Conservation (phyloP, 2,329 filamentous ascomycete genomes). For the Penicillium sp. region DNA sequence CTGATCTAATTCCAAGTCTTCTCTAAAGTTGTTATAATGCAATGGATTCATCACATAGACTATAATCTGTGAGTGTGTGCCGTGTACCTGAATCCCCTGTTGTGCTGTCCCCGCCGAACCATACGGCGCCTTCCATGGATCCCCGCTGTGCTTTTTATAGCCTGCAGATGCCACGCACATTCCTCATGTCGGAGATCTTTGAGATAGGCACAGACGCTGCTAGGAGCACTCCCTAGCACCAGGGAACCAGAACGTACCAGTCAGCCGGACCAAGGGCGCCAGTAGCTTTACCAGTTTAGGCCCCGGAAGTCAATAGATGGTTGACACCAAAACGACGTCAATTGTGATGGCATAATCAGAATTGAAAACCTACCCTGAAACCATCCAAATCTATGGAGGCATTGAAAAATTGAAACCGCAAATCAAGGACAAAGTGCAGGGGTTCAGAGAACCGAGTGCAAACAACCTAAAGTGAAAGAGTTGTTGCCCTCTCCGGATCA, state of each 20-base stretch:
- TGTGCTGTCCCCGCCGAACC: not conserved
- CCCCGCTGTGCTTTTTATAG: conserved; percentile 4
- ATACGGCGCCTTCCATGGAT: conserved; percentile 1
- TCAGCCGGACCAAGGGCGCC: not conserved
- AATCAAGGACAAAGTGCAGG: not conserved
- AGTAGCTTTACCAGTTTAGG: too few relatives aligned
- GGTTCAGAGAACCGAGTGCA: not conserved
- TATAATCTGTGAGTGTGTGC: not conserved
- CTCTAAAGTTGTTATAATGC: too few relatives aligned
- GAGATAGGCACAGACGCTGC: not conserved
- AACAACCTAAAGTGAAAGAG: not conserved
- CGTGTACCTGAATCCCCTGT: conserved; percentile 1
- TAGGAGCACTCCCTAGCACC: not conserved
- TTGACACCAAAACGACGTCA: not conserved
- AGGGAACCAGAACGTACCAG: not conserved
- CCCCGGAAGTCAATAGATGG: not conserved
- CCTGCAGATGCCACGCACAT: not conserved
- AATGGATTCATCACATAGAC: too few relatives aligned
- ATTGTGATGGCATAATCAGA: not conserved
- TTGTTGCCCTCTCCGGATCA: too few relatives aligned
- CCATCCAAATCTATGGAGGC: not conserved
- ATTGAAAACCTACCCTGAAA: not conserved
- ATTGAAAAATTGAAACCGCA: not conserved
- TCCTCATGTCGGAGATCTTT: not conserved
- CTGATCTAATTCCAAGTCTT: not conserved